Conservation (phyloP, 345 rosid species). For the Bruguiera sexangula region DNA sequence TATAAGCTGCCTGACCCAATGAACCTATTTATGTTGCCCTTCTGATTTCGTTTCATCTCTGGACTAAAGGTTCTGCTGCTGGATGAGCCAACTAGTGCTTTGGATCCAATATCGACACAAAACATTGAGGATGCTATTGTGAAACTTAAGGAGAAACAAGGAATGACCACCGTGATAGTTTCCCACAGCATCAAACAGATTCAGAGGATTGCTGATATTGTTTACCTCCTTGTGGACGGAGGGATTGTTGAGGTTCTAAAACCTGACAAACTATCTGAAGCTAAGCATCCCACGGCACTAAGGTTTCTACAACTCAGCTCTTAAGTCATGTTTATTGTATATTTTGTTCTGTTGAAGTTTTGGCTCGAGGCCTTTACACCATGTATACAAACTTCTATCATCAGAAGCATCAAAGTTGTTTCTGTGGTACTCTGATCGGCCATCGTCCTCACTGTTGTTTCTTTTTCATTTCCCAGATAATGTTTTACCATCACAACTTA, state of each 20-base stretch:
- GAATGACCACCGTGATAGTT: constrained; percentile 64
- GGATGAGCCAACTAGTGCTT: constrained; percentile 84
- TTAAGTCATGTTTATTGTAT: constrained; percentile 6
- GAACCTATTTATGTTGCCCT: background rate
- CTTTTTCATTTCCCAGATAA: no score
- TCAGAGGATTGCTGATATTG: constrained; percentile 76
- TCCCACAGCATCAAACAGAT: constrained; percentile 93
- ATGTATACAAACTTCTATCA: no score
- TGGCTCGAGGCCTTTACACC: no score
- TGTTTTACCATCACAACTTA: no score
- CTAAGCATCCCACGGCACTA: constrained; percentile 75
- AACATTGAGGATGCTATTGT: constrained; percentile 79
- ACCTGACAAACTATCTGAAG: constrained; percentile 62
- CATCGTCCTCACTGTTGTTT: no score
- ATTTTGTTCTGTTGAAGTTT: no score
- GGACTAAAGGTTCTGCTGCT: constrained; percentile 54
- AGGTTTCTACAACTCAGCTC: constrained; percentile 66
- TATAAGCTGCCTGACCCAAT: no score
- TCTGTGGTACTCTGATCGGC: no score
- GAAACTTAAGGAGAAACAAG: constrained; percentile 63
- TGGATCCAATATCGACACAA: constrained; percentile 82
- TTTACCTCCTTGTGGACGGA: constrained; percentile 72
- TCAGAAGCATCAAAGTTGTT: no score
- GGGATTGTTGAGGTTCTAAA: constrained; percentile 69
- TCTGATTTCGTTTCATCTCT: background rate